Evolutionary conservation across 306 rosid genomes (phyloP), one percentile per base, ranked within the genome.

Genomic region (Ziziphus jujuba): DNA sequence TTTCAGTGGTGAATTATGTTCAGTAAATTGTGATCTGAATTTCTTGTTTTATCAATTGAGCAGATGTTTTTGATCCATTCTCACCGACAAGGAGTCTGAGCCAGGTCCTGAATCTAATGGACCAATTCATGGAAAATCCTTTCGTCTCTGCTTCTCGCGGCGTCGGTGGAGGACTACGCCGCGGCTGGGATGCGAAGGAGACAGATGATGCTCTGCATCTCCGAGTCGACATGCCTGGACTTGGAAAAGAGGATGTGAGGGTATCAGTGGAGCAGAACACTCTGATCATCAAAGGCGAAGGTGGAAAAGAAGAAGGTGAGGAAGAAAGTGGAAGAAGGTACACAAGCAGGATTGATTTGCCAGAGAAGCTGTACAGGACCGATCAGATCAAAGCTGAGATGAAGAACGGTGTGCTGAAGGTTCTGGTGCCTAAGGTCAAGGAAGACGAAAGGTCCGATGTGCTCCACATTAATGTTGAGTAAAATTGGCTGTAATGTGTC

Each of bases 51-150:
- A 9, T 24, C 33, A 28, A 28, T 28, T 28, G 33, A 28, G 53
- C 72, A 93, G 98, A 88, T 61, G 87, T 82, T 21, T 75, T 88
- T 1, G 91, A 90, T 72, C 95, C 97, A 0, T 86, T 92, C 45
- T 83, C 83, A 0, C 84, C 91, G 1, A 69, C 86, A 5, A 68
- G 91, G 74, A 90, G 95, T 25, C 31, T 93, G 66, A 80, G 91
- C 51, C 97, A 93, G 81, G 86, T 90, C 8, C 77, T 93, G 78
- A 93, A 86, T 73, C 60, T 80, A 75, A 70, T 90, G 97, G 97
- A 90, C 40, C 93, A 88, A 22, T 13, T 65, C 62, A 21, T 47
- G n/a, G 81, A 36, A 36, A 38, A 50, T 19, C 75, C 75, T 3
- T 19, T 63, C 55, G 34, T 24, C 38, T 63, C 76, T 2, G 23